phyloP scores from a whole-genome alignment of 2,329 filamentous ascomycete species.

The Piedraia hortae region DNA sequence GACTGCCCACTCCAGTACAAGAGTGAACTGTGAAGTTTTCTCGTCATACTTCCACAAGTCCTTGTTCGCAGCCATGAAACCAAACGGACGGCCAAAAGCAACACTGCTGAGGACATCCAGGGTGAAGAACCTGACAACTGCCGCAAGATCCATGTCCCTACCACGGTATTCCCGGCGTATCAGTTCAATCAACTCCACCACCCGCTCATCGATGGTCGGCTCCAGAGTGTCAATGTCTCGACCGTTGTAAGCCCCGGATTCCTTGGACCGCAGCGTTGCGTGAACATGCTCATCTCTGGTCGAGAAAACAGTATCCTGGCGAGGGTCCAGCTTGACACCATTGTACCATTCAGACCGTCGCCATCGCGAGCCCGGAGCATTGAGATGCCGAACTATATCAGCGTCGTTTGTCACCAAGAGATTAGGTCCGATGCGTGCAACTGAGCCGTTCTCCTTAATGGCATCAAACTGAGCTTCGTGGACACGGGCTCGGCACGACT shows the following conservation, averaged over 20 bases:
- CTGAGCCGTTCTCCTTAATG: conserved; percentile 10
- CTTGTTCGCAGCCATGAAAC: conserved; percentile 21
- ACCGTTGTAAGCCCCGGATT: conserved; percentile 15
- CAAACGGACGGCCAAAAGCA: conserved; percentile 20
- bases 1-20: conserved; percentile 10
- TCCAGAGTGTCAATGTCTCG: conserved; percentile 15
- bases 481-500: not conserved
- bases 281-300: conserved; percentile 14
- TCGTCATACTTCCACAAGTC: conserved; percentile 24
- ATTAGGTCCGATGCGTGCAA: conserved; percentile 13
- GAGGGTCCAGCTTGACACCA: conserved; percentile 14
- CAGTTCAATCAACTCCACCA: conserved; percentile 12
- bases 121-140: conserved; percentile 15
- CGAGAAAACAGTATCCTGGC: conserved; percentile 15
- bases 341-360: conserved; percentile 14
- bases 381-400: conserved; percentile 14
- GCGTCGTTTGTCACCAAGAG: conserved; percentile 15
- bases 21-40: conserved; percentile 17
- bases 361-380: conserved; percentile 13
- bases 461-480: conserved; percentile 1
- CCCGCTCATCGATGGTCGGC: conserved; percentile 13
- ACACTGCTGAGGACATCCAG: conserved; percentile 17
- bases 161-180: conserved; percentile 13
- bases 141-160: conserved; percentile 12
- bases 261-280: conserved; percentile 13